A percentile compares a stretch with the other conserved stretches of the same genome.
Evolutionary conservation across 2,329 filamentous ascomycete species (phyloP).

Genomic region (Penicillium concentricum): DNA sequence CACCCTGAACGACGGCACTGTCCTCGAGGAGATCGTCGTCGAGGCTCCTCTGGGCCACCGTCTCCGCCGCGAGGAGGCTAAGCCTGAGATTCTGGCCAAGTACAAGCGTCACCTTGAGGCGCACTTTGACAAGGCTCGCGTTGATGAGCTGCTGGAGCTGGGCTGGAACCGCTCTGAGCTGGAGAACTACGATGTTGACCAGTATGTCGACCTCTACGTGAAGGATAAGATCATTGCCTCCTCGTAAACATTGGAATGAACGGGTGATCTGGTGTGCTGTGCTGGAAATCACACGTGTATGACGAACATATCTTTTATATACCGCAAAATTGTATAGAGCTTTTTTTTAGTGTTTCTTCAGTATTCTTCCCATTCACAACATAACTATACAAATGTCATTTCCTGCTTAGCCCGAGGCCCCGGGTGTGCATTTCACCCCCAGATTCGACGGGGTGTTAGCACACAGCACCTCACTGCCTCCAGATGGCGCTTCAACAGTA

Average conservation of each 20-base stretch:
- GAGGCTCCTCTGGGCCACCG: conserved; percentile 94
- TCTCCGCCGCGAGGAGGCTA: conserved; percentile 88
- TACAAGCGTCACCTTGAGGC: conserved; percentile 87
- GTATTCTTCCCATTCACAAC: neutral
- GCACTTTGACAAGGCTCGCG: conserved; percentile 74
- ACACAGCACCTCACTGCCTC: conserved; percentile 35
- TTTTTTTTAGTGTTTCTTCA: neutral
- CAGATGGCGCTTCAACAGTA: conserved; percentile 35
- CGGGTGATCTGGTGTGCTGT: neutral
- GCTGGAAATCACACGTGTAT: conserved; percentile 8
- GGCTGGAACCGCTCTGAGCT: conserved; percentile 72
- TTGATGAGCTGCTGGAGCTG: conserved; percentile 79
- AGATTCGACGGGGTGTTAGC: conserved; percentile 33
- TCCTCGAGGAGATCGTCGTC: conserved; percentile 85
- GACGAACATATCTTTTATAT: conserved; percentile 14
- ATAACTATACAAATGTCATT: neutral
- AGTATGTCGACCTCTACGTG: conserved; percentile 86
- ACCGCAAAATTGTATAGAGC: conserved; percentile 19
- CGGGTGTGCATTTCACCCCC: conserved; percentile 35
- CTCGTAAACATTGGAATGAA: conserved; percentile 14
- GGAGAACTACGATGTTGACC: conserved; percentile 79
- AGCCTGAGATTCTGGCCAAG: conserved; percentile 94
- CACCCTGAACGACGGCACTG: conserved; percentile 88
- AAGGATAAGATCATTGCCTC: conserved; percentile 49
- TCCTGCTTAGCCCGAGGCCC: conserved; percentile 33